A percentile compares a stretch with the other conserved stretches of the same genome.
These are phyloP conservation scores for Aspergillus latus DNA, from an alignment of 2,329 filamentous ascomycete genomes.

Conservation along the genomic window DNA sequence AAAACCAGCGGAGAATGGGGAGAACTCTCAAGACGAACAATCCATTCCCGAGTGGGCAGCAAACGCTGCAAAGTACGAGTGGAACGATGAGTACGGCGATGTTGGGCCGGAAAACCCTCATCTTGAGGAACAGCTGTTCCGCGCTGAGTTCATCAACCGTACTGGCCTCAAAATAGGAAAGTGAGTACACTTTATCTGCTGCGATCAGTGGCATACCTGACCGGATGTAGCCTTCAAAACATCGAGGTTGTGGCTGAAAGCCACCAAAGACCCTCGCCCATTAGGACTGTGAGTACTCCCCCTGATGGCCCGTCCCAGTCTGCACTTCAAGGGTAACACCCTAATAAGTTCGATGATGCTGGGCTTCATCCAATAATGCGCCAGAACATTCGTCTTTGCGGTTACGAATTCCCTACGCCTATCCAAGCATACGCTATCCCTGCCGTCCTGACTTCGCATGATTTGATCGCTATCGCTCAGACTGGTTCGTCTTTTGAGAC, in stretches of 20 bases:
- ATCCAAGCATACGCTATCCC: constrained; percentile 87
- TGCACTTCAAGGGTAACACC: neutral
- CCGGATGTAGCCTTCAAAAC: constrained; percentile 40
- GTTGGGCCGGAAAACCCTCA: constrained; percentile 69
- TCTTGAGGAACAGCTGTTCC: constrained; percentile 76
- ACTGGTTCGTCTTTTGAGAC: constrained; percentile 62
- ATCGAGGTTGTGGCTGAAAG: constrained; percentile 55
- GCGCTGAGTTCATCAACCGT: constrained; percentile 51
- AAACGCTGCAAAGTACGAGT: constrained; percentile 72
- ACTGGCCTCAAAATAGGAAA: constrained; percentile 64
- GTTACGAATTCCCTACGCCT: constrained; percentile 73
- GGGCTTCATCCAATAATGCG: constrained; percentile 83
- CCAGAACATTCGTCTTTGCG: constrained; percentile 71
- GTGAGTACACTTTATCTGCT: constrained; percentile 44
- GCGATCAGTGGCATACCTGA: constrained; percentile 6
- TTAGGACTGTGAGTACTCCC: constrained; percentile 48
- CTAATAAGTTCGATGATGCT: constrained; percentile 66
- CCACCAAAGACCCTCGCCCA: constrained; percentile 47
- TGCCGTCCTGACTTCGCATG: constrained; percentile 70
- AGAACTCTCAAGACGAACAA: constrained; percentile 19
- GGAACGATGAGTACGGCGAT: constrained; percentile 82
- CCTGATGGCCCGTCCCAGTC: neutral
- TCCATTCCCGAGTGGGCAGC: constrained; percentile 50
- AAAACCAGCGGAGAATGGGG: constrained; percentile 21
- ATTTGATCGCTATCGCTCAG: constrained; percentile 87